Evolutionary conservation across 441 rosid genomes (phyloP).

Genomic region (Syzygium syzygioides): DNA sequence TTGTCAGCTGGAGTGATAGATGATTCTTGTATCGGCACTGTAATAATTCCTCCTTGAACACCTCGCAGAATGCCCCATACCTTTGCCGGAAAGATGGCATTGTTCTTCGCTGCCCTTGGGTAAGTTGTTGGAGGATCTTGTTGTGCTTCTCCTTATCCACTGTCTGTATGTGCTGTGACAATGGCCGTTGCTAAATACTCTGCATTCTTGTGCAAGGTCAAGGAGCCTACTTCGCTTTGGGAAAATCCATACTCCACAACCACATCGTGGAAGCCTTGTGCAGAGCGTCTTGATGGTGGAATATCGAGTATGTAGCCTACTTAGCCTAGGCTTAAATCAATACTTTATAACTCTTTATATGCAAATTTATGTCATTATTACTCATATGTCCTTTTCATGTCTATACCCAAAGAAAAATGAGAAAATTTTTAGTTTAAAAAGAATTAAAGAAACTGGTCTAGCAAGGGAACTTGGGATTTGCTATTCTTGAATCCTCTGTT

Average conservation of each 20-base stretch:
- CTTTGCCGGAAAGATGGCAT: conserved; percentile 95
- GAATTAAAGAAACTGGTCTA: neutral
- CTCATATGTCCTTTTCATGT: neutral
- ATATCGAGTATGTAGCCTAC: conserved; percentile 48
- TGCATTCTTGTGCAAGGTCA: conserved; percentile 42
- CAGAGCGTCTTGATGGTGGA: conserved; percentile 76
- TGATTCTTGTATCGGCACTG: neutral
- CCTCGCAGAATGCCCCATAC: conserved; percentile 72
- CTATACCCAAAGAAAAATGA: neutral
- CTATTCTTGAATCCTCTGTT: neutral
- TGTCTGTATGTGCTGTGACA: neutral
- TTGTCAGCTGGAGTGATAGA: neutral
- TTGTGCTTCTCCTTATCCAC: neutral
- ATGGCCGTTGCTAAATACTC: neutral
- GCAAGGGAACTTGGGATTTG: neutral
- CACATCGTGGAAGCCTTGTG: conserved; percentile 98
- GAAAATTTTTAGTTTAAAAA: neutral
- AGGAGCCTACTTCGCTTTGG: conserved; percentile 95
- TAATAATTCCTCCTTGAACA: conserved; percentile 4
- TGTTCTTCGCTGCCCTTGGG: conserved; percentile 86
- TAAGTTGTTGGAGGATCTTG: conserved; percentile 32
- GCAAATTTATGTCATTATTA: neutral
- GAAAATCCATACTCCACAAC: conserved; percentile 93
- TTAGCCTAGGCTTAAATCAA: neutral
- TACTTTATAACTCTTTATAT: neutral